These are phyloP conservation scores for Vaccinium corymbosum DNA, from an alignment of 148 eudicot species.

Conservation along the genomic window DNA sequence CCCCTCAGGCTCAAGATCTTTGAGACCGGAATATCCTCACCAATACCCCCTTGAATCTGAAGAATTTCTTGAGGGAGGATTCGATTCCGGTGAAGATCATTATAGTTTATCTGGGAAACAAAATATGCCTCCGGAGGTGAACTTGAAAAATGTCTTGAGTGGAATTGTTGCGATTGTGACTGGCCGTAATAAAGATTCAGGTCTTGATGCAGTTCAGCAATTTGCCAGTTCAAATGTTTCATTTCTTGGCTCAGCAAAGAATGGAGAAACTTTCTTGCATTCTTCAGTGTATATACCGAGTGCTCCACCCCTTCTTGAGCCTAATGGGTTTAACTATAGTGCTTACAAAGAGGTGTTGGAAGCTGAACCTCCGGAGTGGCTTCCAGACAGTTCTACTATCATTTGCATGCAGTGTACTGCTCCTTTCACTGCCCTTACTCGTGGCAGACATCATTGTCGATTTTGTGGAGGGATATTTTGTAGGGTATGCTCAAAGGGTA, in stretches of 20 bases:
- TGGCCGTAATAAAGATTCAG: slow-evolving; percentile 57
- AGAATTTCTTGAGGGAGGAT: slow-evolving; percentile 59
- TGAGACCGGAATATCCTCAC: slow-evolving; percentile 35
- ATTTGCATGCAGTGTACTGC: slow-evolving; percentile 93
- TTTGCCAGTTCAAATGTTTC: slow-evolving; percentile 63
- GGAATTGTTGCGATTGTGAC: slow-evolving; percentile 81
- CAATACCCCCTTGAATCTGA: slow-evolving; percentile 52
- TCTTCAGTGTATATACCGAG: slow-evolving; percentile 94
- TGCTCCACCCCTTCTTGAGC: slow-evolving; percentile 92
- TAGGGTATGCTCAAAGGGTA: slow-evolving; percentile 82
- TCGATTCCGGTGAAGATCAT: slow-evolving; percentile 57
- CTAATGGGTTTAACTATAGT: slow-evolving; percentile 52
- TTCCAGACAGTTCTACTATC: slow-evolving; percentile 79
- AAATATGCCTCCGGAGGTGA: slow-evolving; percentile 67
- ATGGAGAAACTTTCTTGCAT: slow-evolving; percentile 81
- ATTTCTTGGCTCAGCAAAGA: slow-evolving; percentile 73
- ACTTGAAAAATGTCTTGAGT: slow-evolving; percentile 76
- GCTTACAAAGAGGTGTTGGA: slow-evolving; percentile 83
- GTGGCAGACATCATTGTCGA: slow-evolving; percentile 97
- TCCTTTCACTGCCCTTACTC: slow-evolving; percentile 74
- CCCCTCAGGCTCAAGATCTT: slow-evolving; percentile 28
- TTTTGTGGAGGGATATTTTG: slow-evolving; percentile 97
- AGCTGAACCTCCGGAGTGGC: slow-evolving; percentile 99
- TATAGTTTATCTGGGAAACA: slow-evolving; percentile 23
- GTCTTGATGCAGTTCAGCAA: slow-evolving; percentile 28